phyloP scores from a whole-genome alignment of 768 basidiomycete species.

The Boletus eberwhitei region DNA sequence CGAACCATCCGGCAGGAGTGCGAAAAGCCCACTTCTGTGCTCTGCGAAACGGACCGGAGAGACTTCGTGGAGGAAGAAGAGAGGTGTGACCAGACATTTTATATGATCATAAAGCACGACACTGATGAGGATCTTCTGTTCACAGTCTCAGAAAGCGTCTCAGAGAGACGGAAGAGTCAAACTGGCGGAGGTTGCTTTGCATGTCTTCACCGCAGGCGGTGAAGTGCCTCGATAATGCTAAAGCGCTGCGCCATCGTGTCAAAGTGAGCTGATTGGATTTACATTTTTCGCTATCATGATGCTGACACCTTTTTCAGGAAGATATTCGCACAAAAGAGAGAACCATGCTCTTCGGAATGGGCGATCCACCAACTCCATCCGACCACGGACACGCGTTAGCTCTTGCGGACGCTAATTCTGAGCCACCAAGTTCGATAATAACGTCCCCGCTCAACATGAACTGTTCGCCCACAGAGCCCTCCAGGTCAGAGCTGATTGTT shows the following conservation, averaged over 20 bases:
- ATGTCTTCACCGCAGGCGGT: conserved; percentile 4
- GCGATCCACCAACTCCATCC: not conserved
- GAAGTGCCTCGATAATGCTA: conserved; percentile 1
- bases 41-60: conserved; percentile 2
- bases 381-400: not conserved
- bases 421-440: not conserved
- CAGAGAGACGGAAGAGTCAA: not conserved
- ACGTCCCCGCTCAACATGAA: not conserved
- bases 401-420: not conserved
- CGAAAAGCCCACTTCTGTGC: not conserved
- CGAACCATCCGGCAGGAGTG: not conserved
- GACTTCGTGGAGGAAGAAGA: not conserved
- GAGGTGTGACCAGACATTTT: not conserved
- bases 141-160: conserved; percentile 9
- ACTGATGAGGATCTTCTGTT: not conserved
- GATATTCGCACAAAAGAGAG: conserved; percentile 1
- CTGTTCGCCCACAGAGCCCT: not conserved
- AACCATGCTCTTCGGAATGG: not conserved
- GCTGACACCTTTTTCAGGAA: not conserved
- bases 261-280: not conserved
- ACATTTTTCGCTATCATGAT: not conserved
- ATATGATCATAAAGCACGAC: not conserved
- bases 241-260: conserved; percentile 3
- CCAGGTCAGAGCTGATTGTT: not conserved
- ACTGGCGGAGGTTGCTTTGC: conserved; percentile 1